Conservation (phyloP, 805 yeast genomes). For the Suhomyces pyralidae region DNA sequence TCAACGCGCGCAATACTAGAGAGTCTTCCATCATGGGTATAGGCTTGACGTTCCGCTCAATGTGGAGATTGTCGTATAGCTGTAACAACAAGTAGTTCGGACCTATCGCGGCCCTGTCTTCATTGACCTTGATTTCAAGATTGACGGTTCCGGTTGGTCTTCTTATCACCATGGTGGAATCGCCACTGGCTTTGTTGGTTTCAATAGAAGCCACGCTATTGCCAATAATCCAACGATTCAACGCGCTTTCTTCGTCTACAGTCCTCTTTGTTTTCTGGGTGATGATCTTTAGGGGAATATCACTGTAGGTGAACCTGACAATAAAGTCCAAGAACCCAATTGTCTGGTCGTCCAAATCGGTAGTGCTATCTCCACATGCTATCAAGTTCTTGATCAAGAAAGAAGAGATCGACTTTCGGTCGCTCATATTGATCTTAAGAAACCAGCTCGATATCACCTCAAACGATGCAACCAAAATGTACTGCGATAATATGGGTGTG, state of each 20-base stretch:
- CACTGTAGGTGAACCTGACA: conserved; percentile 61
- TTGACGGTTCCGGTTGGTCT: conserved; percentile 64
- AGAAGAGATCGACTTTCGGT: conserved; percentile 57
- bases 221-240: conserved; percentile 60
- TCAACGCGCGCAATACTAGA: conserved; percentile 46
- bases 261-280: conserved; percentile 1
- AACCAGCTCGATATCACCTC: conserved; percentile 71
- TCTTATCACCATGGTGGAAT: conserved; percentile 49
- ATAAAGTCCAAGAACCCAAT: conserved; percentile 67
- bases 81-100: conserved; percentile 55
- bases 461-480: conserved; percentile 61
- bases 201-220: conserved; percentile 54
- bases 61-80: conserved; percentile 43
- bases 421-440: conserved; percentile 55
- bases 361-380: conserved; percentile 7
- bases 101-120: conserved; percentile 15
- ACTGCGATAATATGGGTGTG: conserved; percentile 54
- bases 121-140: conserved; percentile 35
- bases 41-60: conserved; percentile 36
- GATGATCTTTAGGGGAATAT: conserved; percentile 51
- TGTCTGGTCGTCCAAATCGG: conserved; percentile 48
- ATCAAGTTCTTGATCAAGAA: conserved; percentile 60
- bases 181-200: conserved; percentile 51
- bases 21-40: conserved; percentile 51
- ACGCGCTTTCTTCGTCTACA: conserved; percentile 12